A percentile compares a stretch with the other conserved stretches of the same genome.
These are phyloP conservation scores for Candida takata DNA, from an alignment of 805 yeast species.

Conservation along the genomic window DNA sequence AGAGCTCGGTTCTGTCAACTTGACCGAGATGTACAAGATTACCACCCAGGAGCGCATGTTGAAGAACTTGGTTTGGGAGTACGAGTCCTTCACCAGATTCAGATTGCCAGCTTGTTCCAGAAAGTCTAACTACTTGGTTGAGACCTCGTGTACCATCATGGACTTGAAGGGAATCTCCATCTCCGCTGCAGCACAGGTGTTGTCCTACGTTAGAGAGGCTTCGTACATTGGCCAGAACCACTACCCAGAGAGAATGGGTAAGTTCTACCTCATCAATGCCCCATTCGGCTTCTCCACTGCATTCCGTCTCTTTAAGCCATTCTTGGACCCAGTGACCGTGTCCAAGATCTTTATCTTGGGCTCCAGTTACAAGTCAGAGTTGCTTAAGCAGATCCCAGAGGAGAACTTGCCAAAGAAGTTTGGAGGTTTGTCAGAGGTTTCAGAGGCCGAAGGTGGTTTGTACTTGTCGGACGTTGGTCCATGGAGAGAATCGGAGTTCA, in stretches of 20 bases:
- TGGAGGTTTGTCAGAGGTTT: conserved; percentile 73
- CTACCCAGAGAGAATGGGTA: conserved; percentile 99
- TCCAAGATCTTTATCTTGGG: conserved; percentile 89
- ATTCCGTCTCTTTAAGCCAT: conserved; percentile 84
- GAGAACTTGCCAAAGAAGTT: conserved; percentile 88
- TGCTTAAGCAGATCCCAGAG: conserved; percentile 86
- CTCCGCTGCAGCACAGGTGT: conserved; percentile 75
- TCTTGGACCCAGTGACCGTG: conserved; percentile 95
- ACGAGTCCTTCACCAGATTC: conserved; percentile 77
- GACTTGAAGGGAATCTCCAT: conserved; percentile 93
- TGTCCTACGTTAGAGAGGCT: conserved; percentile 87
- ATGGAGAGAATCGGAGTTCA: conserved; percentile 85
- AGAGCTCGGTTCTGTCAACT: conserved; percentile 86
- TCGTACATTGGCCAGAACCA: conserved; percentile 92
- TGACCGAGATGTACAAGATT: conserved; percentile 85
- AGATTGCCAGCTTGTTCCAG: conserved; percentile 95
- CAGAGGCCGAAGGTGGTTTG: conserved; percentile 69
- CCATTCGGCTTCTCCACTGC: conserved; percentile 97
- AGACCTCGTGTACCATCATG: conserved; percentile 93
- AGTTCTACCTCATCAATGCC: conserved; percentile 89
- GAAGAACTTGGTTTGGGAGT: conserved; percentile 94
- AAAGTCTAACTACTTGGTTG: conserved; percentile 67
- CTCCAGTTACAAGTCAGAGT: conserved; percentile 67
- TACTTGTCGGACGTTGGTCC: conserved; percentile 91
- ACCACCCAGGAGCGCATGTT: conserved; percentile 96